phyloP scores from a whole-genome alignment of 1,284 basidiomycete species.

The Cutaneotrichosporon dermatis region DNA sequence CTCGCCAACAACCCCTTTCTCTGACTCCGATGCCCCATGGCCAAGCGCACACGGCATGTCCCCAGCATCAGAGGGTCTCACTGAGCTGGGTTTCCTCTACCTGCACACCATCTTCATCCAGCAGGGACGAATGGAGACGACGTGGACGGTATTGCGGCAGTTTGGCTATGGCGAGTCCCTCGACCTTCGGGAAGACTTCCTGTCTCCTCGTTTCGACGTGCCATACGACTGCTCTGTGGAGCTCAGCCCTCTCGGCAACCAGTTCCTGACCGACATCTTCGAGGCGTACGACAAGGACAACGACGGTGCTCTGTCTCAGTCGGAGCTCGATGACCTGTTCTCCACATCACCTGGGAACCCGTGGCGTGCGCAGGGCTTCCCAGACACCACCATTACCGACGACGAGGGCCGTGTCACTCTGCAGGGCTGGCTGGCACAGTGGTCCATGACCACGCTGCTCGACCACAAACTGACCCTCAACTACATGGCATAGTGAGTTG shows the following conservation, averaged over 20 bases:
- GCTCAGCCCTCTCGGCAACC: conserved; percentile 85
- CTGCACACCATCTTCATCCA: conserved; percentile 97
- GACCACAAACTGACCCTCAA: conserved; percentile 87
- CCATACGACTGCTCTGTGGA: conserved; percentile 92
- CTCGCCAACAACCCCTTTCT: conserved; percentile 4
- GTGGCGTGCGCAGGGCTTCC: conserved; percentile 79
- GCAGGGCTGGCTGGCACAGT: conserved; percentile 97
- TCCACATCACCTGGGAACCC: conserved; percentile 92
- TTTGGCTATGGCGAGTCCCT: conserved; percentile 97
- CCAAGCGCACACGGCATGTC: conserved; percentile 10
- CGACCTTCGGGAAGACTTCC: conserved; percentile 77
- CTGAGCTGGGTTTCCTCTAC: conserved; percentile 88
- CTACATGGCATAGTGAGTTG: conserved; percentile 79
- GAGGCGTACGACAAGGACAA: conserved; percentile 96
- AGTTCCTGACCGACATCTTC: conserved; percentile 96
- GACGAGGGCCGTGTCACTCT: conserved; percentile 86
- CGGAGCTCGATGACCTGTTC: conserved; percentile 86
- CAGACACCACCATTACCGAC: conserved; percentile 83
- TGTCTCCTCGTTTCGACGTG: conserved; percentile 87
- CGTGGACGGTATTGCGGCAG: conserved; percentile 91
- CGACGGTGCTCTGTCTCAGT: conserved; percentile 81
- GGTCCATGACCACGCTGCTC: conserved; percentile 97
- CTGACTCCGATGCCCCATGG: conserved; percentile 6
- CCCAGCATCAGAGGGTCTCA: conserved; percentile 60
- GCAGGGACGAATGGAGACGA: conserved; percentile 91